Base-by-base conservation (phyloP, 192 early-diverging fungal genomes). In the Coemansia aciculifera region DNA sequence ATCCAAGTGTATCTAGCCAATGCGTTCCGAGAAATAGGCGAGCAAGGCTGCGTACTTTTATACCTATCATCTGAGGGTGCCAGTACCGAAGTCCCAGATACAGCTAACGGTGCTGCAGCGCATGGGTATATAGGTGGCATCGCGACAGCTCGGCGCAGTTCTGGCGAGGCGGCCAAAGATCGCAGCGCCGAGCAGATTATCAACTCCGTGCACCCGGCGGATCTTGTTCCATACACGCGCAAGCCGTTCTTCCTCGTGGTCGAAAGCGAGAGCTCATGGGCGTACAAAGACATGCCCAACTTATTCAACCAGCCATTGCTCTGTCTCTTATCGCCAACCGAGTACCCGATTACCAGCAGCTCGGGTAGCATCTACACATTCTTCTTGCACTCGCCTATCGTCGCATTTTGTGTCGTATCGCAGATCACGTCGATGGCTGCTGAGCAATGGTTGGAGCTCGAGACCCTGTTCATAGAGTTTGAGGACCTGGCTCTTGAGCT, bases 231-330 rank as follows among this genome's bases (percentile, higher is more conserved):
- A 0, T 98, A 95, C 63, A 96, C 95, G 43, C 85, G 97, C 57
- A 97, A 98, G 63, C 93, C 97, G 6, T 81, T 99, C 67, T 98
- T 98, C 67, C 72, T 98, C 21, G 87, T 99, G 60, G 86, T 99
- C 17, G 97, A 99, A 69, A 96, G 95, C 81, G 89, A 87, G 64
- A 93, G 95, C 74, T 93, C 92, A 21, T 71, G 69, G 3, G 93
- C 91, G 5, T 99, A 98, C 83, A 88, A 89, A 86, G 81, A 90
- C 59, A 90, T 97, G 71, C 91, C 94, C 11, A 90, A 89, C 36
- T 84, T 96, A 3, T 99, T 99, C 74, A 87, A 89, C 69, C 92
- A 94, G 67, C 89, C 94, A 8, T 84, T 96, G 57, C 88, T 95
- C 65, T 90, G 89, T 61, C 85, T 99, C 6, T 85, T 97, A 73